Conservation (phyloP, 768 basidiomycete species). For the Leccinum variicolor region DNA sequence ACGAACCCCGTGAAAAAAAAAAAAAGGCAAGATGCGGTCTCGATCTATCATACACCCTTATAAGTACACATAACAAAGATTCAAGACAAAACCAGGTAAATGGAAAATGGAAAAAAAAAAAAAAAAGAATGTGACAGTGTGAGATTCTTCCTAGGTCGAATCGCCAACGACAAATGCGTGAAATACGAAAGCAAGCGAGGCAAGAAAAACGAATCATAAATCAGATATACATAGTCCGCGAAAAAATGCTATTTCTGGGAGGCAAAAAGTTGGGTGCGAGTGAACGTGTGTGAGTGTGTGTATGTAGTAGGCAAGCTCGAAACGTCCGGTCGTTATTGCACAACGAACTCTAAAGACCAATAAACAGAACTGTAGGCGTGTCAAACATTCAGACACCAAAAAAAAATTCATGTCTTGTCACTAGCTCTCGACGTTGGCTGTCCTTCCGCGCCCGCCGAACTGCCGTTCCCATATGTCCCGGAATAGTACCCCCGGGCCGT, state of each 20-base stretch:
- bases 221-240: constrained; percentile 28
- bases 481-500: constrained; percentile 18
- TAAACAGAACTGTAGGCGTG: background rate
- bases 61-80: constrained; percentile 29
- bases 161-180: constrained; percentile 6
- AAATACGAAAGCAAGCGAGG: constrained; percentile 23
- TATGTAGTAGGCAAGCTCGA: constrained; percentile 5
- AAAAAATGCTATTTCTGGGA: constrained; percentile 5
- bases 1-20: background rate
- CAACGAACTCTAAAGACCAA: constrained; percentile 8
- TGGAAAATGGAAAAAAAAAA: background rate
- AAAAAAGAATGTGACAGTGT: background rate
- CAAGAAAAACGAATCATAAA: constrained; percentile 29
- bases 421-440: constrained; percentile 13
- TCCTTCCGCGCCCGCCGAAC: constrained; percentile 9
- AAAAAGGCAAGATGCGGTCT: constrained; percentile 10
- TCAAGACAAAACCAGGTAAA: constrained; percentile 11
- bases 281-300: constrained; percentile 1
- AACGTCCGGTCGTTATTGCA: constrained; percentile 13
- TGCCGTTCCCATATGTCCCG: constrained; percentile 20
- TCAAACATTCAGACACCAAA: background rate
- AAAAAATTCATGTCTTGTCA: constrained; percentile 22
- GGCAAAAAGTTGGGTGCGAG: background rate
- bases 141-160: constrained; percentile 5
- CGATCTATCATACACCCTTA: constrained; percentile 24